phyloP scores from a whole-genome alignment of 257 asterid species.

The Capsicum pubescens region DNA sequence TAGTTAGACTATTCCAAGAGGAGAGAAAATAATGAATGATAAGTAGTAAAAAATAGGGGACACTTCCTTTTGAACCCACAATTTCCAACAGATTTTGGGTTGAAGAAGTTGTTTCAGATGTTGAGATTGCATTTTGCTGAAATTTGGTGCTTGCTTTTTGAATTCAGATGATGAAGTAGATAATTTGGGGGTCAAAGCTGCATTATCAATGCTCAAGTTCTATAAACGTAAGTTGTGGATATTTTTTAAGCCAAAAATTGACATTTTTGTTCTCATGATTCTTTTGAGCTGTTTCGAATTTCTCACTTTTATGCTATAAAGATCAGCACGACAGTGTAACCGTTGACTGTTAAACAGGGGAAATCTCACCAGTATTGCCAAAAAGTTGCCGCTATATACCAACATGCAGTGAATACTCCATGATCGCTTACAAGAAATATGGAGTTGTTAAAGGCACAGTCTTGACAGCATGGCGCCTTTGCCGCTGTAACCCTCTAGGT shows the following conservation, averaged over 20 bases:
- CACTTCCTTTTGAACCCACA: neutral
- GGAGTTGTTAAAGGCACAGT: constrained; percentile 78
- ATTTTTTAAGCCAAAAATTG: neutral
- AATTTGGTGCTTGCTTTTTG: neutral
- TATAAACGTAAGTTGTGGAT: constrained; percentile 67
- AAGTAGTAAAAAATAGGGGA: neutral
- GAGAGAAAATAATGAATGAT: neutral
- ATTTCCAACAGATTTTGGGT: neutral
- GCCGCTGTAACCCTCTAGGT: constrained; percentile 98
- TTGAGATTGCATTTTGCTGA: neutral
- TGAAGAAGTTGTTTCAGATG: neutral
- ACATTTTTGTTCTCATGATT: neutral
- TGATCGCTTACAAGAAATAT: constrained; percentile 93
- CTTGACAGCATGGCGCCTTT: constrained; percentile 84
- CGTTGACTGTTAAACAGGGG: constrained; percentile 56
- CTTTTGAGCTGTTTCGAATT: neutral
- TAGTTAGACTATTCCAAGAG: neutral
- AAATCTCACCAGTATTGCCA: constrained; percentile 87
- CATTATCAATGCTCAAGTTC: constrained; percentile 72
- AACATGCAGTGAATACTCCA: constrained; percentile 92
- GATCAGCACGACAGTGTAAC: constrained; percentile 16
- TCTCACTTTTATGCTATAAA: neutral
- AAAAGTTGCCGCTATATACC: constrained; percentile 87
- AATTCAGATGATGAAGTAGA: constrained; percentile 64
- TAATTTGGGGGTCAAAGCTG: constrained; percentile 74